These are phyloP conservation scores for Mychonastes homosphaera DNA, from an alignment of 139 green algal species.

Conservation along the genomic window DNA sequence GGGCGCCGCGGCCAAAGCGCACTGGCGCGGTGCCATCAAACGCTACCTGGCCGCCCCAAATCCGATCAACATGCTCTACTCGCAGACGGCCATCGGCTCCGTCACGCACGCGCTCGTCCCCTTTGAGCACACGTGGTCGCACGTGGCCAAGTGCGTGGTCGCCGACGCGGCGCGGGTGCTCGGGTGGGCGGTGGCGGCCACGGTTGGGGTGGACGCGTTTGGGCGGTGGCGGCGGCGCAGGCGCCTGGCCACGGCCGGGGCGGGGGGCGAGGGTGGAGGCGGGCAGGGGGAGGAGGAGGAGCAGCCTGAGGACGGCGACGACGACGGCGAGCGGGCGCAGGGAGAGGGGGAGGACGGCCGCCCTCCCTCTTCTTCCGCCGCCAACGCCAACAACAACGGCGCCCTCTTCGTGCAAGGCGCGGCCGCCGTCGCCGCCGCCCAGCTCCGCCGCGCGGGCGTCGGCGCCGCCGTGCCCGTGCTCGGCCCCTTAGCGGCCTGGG, in stretches of 20 bases:
- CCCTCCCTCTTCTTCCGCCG: background rate
- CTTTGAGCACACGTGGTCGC: conserved; percentile 20
- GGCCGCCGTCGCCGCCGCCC: background rate
- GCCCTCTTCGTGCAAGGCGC: too few species aligned
- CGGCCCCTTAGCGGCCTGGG: background rate
- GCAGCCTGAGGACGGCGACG: background rate
- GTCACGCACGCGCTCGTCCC: conserved; percentile 18
- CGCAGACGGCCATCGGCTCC: background rate
- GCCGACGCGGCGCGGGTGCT: conserved; percentile 11
- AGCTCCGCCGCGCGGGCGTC: background rate
- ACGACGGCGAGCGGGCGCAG: background rate
- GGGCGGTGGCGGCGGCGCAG: background rate
- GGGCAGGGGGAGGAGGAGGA: too few species aligned
- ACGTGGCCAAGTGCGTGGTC: conserved; percentile 14
- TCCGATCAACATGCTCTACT: conserved; percentile 17
- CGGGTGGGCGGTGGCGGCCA: background rate
- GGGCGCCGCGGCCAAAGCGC: conserved; percentile 1
- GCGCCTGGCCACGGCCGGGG: background rate
- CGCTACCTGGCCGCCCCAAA: conserved; percentile 8
- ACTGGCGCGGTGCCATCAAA: background rate
- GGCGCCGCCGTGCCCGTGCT: background rate
- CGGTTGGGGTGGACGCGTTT: background rate
- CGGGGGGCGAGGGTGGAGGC: too few species aligned
- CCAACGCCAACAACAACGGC: background rate
- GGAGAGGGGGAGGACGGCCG: background rate